Base-by-base conservation (phyloP, 2,329 filamentous ascomycete species). In the Magnaporthiopsis incrustans region DNA sequence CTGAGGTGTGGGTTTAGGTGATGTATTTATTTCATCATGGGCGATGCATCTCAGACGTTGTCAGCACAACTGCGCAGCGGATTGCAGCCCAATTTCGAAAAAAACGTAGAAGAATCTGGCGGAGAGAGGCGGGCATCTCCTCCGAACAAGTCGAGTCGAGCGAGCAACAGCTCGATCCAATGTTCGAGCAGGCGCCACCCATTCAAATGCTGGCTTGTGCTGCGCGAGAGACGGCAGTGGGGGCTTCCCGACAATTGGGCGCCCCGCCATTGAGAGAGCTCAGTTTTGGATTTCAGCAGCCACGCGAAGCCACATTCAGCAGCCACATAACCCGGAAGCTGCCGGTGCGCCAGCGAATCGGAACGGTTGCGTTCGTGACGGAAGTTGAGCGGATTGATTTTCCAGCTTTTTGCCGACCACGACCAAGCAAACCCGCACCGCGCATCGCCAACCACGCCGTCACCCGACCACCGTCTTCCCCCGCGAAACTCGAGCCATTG, bases 281-380 rank as follows among this genome's bases (percentile, higher is more conserved):
- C 18, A 53, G 22, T 18, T 53, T 4, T 38, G 35, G 35, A 38
- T 15, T 38, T 15, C 35, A 38, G 22, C 18, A 3, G 44, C 44
- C 44, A 53, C 44, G 44, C 44, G 8, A 53, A 53, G 44, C 44
- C 44, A 53, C 44, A 53, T 6, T 8, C 44, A n/a, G 2, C 44
- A 53, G 44, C 44, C 44, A 53, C 44, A 53, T 6, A 53, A n/a
- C 22, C 44, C 44, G 44, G n/a, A 53, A 53, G 44, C 44, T n/a
- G 44, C 44, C 44, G 44, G 44, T 38, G 32, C 30, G 26, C 26
- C 27, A 38, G 38, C 60, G 60, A 61, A 61, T 61, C 60, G 60
- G 60, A 61, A 61, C 33, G 26, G n/a, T 25, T 61, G 56, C n/a
- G 44, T 61, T 61, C 12, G 32, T 38, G 38, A 60, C 44, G 33